Conservation (phyloP, 768 basidiomycete species). For the Dioszegia hungarica region DNA sequence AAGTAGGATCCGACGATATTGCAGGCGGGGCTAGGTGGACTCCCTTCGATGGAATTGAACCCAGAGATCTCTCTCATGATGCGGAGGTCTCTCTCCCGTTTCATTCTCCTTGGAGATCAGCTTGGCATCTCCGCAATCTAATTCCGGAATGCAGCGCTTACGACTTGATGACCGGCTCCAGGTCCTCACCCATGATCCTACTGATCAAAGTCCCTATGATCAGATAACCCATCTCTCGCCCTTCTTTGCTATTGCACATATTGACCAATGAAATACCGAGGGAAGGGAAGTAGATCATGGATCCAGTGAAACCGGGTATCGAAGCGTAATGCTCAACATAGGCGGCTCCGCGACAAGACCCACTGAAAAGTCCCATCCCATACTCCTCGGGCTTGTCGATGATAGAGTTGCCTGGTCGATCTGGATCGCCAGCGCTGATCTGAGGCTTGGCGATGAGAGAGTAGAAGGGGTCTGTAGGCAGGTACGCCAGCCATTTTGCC, state of each 20-base stretch:
- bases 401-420: neutral
- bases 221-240: neutral
- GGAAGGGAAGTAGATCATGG: neutral
- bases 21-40: neutral
- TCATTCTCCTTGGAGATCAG: no score
- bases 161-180: neutral
- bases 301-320: neutral
- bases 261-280: neutral
- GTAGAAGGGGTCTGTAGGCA: neutral
- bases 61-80: neutral
- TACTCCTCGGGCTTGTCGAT: neutral
- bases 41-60: neutral
- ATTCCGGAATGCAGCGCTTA: neutral
- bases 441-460: neutral
- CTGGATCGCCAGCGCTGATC: neutral
- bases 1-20: neutral
- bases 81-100: no score
- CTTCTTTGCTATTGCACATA: neutral
- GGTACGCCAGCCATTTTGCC: constrained; percentile 3
- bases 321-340: neutral
- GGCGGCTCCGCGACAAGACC: neutral
- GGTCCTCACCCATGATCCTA: neutral
- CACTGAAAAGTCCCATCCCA: neutral
- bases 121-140: no score
- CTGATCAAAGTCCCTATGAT: neutral